phyloP scores from a whole-genome alignment of 164 flowering plant genomes.

The Tinospora cordifolia region DNA sequence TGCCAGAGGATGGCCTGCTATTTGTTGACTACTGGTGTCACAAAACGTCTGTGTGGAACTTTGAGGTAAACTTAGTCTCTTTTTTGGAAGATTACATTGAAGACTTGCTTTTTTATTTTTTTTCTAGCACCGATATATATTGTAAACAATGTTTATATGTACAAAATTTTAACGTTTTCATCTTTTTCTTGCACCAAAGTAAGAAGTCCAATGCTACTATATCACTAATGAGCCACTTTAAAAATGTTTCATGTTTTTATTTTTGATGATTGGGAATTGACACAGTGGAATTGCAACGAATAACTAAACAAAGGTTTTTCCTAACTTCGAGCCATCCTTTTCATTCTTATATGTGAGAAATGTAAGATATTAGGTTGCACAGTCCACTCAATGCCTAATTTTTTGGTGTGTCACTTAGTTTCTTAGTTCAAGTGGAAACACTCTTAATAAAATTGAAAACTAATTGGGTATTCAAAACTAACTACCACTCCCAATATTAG shows the following conservation, averaged over 20 bases:
- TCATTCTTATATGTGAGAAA: neutral
- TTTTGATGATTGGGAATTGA: neutral
- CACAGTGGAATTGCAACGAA: no score
- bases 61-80: constrained; percentile 47
- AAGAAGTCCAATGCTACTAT: neutral
- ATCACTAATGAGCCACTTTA: neutral
- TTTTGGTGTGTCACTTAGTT: no score
- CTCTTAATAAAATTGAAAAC: no score
- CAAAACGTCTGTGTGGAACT: constrained; percentile 84
- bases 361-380: no score
- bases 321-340: no score
- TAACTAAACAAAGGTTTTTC: no score
- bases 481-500: no score
- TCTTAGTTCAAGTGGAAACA: no score
- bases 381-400: no score
- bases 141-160: neutral
- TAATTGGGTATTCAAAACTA: no score
- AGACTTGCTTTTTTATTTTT: neutral
- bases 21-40: constrained; percentile 90
- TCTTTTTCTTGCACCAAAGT: no score
- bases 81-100: neutral
- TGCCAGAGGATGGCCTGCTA: constrained; percentile 69
- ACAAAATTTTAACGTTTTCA: neutral
- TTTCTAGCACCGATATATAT: neutral
- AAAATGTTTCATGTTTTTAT: neutral